Percentiles rank a stretch among this genome's conserved stretches.
phyloP scores from a whole-genome alignment of 106 monocot genomes.

The Dendrobium catenatum region DNA sequence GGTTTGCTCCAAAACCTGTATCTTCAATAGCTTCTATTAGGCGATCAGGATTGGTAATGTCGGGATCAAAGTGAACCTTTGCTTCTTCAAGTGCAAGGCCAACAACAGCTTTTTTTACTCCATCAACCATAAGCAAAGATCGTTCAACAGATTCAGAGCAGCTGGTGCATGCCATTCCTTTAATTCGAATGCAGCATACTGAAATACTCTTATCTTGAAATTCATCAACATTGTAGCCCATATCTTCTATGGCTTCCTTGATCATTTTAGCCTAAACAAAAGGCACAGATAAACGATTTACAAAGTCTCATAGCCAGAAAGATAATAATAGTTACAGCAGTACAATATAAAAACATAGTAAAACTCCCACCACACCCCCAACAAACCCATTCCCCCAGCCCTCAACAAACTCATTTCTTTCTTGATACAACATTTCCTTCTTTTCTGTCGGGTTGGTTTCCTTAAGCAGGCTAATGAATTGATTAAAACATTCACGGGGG shows the following conservation, averaged over 20 bases:
- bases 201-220: conserved; percentile 62
- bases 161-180: conserved; percentile 94
- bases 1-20: conserved; percentile 81
- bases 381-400: too few relatives aligned
- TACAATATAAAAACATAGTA: neutral
- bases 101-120: conserved; percentile 84
- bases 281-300: neutral
- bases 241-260: conserved; percentile 53
- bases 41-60: conserved; percentile 34
- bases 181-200: conserved; percentile 67
- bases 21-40: conserved; percentile 67
- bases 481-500: too few relatives aligned
- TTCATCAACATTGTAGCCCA: conserved; percentile 57
- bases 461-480: too few relatives aligned
- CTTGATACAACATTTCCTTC: neutral
- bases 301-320: neutral
- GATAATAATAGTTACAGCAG: neutral
- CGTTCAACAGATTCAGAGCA: conserved; percentile 88
- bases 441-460: neutral
- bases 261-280: conserved; percentile 49
- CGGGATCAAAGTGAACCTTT: conserved; percentile 80
- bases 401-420: neutral
- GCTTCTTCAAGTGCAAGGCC: conserved; percentile 96
- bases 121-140: conserved; percentile 52
- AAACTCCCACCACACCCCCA: neutral